These are phyloP conservation scores for Pseudoscleropodium purum DNA, from an alignment of 225 moss, liverwort and hornwort genomes.

Conservation along the genomic window DNA sequence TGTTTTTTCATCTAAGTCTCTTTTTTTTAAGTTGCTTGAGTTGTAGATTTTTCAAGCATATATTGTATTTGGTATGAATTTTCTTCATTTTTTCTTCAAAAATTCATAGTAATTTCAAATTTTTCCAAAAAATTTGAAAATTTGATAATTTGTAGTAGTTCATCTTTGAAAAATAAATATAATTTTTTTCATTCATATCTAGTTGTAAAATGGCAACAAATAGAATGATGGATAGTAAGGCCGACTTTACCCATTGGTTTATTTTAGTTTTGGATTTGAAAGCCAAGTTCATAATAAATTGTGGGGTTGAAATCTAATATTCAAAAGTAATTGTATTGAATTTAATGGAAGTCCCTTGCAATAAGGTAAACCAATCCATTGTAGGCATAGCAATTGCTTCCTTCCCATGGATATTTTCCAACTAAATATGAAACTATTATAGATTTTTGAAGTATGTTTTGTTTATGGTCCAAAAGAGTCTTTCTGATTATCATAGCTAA, in stretches of 20 bases:
- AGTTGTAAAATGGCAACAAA: background rate
- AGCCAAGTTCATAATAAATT: background rate
- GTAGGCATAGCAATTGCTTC: background rate
- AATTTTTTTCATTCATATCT: too few relatives aligned
- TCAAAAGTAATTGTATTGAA: background rate
- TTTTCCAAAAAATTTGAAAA: too few relatives aligned
- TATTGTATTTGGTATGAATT: background rate
- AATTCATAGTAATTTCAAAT: too few relatives aligned
- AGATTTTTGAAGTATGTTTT: background rate
- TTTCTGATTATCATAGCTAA: background rate
- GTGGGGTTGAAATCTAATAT: background rate
- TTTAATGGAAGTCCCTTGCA: background rate
- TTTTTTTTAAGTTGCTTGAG: background rate
- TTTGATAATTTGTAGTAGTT: too few relatives aligned
- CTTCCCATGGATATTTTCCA: background rate
- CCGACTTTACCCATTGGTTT: too few relatives aligned
- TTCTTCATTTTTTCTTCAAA: background rate
- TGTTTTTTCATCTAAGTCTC: background rate
- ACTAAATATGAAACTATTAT: background rate
- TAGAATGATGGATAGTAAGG: background rate
- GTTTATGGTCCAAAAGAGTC: background rate
- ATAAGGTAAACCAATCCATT: background rate
- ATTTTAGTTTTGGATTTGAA: background rate
- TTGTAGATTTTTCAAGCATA: too few relatives aligned
- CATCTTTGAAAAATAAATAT: too few relatives aligned